Base-by-base conservation (phyloP, 176 grass and related monocot genomes). In the Oryza glumipatula region DNA sequence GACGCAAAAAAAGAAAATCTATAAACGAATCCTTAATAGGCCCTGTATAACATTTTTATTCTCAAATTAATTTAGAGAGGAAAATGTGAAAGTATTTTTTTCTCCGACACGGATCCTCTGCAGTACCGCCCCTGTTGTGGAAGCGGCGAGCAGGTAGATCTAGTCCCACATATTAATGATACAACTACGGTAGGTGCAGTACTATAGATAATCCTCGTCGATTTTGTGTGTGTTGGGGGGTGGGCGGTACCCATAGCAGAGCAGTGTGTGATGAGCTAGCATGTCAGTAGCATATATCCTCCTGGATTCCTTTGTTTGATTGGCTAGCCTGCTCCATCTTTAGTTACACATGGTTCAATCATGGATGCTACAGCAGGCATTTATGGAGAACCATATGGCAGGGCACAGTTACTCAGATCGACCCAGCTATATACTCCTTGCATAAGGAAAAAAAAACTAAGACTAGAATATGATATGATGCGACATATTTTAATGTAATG, bases 331-430 rank as follows among this genome's bases (percentile, higher is more conserved):
- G 23, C 45, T 61, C 70, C 26, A 49, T 32, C 56, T 30, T 48
- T 17, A 68, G 64, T 43, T 68, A 58, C 65, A 84, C 82, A 44
- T 84, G 64, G 64, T 77, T 58, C 73, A 68, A 76, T 84, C 72
- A 76, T 84, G 70, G 72, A 67, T 84, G 70, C 17, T 74, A 80
- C 44, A 66, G 54, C 44, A 85, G 33, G 11, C 39, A 77, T 60
- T 17, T 33, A 66, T 66, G 38, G 30, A 14, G 44, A 73, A 49
- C 22, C 22, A 51, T 32, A 51, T 33, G 44, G 1, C 28, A 56
- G 48, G 26, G 9, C 23, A 85, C 6, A 54, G 69, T 68, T 24
- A 47, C 11, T 84, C 22, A 21, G 41, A 73, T 73, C 22, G 10
- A 48, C 21, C 30, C 41, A 65, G 56, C 39, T 48, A 88, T 58